These are phyloP conservation scores for Epichloe gansuensis DNA, from an alignment of 2,329 filamentous ascomycete species.

Conservation along the genomic window DNA sequence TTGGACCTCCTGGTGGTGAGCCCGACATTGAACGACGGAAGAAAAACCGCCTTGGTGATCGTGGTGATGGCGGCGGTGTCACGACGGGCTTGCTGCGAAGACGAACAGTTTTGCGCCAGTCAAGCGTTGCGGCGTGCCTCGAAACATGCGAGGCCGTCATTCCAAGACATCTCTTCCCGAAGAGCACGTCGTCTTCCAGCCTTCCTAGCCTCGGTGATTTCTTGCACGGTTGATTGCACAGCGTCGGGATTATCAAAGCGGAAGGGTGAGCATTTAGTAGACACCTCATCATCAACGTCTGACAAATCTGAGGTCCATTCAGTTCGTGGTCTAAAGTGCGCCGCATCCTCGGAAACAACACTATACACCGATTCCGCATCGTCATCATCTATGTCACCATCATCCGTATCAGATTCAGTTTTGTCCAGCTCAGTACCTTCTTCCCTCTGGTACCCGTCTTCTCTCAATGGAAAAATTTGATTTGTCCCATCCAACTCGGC, in stretches of 20 bases:
- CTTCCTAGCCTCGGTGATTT: constrained; percentile 35
- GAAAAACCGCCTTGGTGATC: constrained; percentile 37
- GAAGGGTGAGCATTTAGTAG: constrained; percentile 33
- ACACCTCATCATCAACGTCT: constrained; percentile 33
- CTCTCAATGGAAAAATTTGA: constrained; percentile 22
- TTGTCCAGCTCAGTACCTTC: constrained; percentile 29
- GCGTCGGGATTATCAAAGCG: constrained; percentile 39
- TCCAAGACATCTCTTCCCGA: constrained; percentile 61
- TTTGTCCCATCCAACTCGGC: constrained; percentile 4
- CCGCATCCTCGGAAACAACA: constrained; percentile 41
- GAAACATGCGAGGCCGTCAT: constrained; percentile 72
- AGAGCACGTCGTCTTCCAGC: constrained; percentile 44
- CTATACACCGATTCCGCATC: constrained; percentile 43
- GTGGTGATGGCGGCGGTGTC: constrained; percentile 30
- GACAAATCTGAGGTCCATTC: constrained; percentile 49
- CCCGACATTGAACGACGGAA: constrained; percentile 34
- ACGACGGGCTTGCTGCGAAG: constrained; percentile 35
- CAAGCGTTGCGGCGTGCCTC: constrained; percentile 67
- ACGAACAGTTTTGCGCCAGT: constrained; percentile 57
- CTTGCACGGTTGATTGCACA: constrained; percentile 29
- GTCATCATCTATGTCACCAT: constrained; percentile 24
- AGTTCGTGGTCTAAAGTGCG: constrained; percentile 36
- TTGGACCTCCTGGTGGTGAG: constrained; percentile 22
- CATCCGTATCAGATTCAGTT: constrained; percentile 6
- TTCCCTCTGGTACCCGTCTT: constrained; percentile 24